Percentiles rank a stretch among this genome's conserved stretches.
These are phyloP conservation scores for Pichia occidentalis DNA, from an alignment of 805 yeast species.

Conservation along the genomic window DNA sequence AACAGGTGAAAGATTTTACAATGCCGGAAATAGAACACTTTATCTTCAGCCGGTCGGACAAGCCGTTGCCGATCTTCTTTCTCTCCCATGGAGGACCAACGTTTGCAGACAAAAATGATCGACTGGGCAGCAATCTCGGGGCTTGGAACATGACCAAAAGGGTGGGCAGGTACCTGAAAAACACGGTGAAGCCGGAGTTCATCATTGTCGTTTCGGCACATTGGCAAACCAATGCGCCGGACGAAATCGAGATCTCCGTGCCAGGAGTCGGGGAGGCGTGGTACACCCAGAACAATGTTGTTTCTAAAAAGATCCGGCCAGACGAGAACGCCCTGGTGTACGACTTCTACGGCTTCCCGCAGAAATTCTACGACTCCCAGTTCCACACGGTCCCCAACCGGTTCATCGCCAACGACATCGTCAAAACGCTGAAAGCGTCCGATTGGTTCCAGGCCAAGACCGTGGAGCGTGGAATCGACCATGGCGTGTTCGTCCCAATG, in stretches of 20 bases:
- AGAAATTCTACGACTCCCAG: constrained; percentile 52
- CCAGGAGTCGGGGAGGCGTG: constrained; percentile 28
- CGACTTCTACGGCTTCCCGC: constrained; percentile 72
- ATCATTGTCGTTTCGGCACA: constrained; percentile 69
- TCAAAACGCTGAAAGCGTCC: constrained; percentile 31
- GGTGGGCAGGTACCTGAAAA: constrained; percentile 47
- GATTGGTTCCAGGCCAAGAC: constrained; percentile 40
- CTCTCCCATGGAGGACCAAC: constrained; percentile 84
- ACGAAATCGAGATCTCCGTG: constrained; percentile 43
- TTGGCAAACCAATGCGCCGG: constrained; percentile 50
- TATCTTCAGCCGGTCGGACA: constrained; percentile 17
- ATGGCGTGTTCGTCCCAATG: constrained; percentile 79
- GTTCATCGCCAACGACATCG: constrained; percentile 39
- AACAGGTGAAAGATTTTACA: constrained; percentile 11
- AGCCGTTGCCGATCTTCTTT: constrained; percentile 51
- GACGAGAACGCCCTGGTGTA: constrained; percentile 54
- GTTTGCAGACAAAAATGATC: constrained; percentile 51
- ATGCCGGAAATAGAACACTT: constrained; percentile 17
- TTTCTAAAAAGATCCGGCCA: constrained; percentile 17
- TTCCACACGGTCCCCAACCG: constrained; percentile 47
- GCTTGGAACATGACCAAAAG: constrained; percentile 48
- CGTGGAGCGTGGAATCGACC: constrained; percentile 65
- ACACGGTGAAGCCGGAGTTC: constrained; percentile 53
- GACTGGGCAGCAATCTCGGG: constrained; percentile 46
- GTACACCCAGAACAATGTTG: constrained; percentile 14